A percentile compares a stretch with the other conserved stretches of the same genome.
Evolutionary conservation across 192 early-diverging fungal genomes (phyloP).

Genomic region (Linnemannia elongata): DNA sequence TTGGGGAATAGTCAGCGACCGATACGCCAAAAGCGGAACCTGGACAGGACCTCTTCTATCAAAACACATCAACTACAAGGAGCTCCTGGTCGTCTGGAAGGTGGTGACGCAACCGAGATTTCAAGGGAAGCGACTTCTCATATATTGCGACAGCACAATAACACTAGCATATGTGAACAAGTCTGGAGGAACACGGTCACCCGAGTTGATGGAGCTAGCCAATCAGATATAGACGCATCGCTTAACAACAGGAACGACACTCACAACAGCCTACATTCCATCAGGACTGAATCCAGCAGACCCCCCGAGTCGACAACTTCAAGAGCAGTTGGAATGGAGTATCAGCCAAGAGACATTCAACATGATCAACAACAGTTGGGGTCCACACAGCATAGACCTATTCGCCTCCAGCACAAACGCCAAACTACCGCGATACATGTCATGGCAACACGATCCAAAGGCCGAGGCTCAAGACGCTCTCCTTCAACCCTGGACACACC

Average conservation of each 20-base stretch:
- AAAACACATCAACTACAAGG: constrained; percentile 35
- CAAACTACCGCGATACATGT: constrained; percentile 30
- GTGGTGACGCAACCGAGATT: neutral
- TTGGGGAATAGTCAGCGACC: constrained; percentile 29
- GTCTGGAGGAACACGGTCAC: constrained; percentile 41
- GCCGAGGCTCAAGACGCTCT: constrained; percentile 34
- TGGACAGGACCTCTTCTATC: constrained; percentile 6
- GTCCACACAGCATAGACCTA: constrained; percentile 41
- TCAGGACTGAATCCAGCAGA: constrained; percentile 44
- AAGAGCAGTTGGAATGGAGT: constrained; percentile 40
- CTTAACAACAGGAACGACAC: constrained; percentile 26
- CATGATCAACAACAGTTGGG: constrained; percentile 26
- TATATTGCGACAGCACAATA: constrained; percentile 44
- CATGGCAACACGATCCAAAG: constrained; percentile 31
- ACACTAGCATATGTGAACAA: constrained; percentile 51
- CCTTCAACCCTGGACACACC: constrained; percentile 18
- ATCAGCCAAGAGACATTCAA: constrained; percentile 16
- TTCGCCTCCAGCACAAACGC: constrained; percentile 31
- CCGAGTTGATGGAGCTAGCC: constrained; percentile 30
- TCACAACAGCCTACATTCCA: constrained; percentile 30
- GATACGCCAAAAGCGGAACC: neutral
- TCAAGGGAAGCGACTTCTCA: constrained; percentile 18
- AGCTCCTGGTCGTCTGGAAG: constrained; percentile 13
- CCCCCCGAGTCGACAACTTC: constrained; percentile 24
- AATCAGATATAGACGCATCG: constrained; percentile 23